Percentiles rank a stretch among this genome's conserved stretches.
phyloP scores from a whole-genome alignment of 108 stramenopile genomes.

The Fragilaria radians region DNA sequence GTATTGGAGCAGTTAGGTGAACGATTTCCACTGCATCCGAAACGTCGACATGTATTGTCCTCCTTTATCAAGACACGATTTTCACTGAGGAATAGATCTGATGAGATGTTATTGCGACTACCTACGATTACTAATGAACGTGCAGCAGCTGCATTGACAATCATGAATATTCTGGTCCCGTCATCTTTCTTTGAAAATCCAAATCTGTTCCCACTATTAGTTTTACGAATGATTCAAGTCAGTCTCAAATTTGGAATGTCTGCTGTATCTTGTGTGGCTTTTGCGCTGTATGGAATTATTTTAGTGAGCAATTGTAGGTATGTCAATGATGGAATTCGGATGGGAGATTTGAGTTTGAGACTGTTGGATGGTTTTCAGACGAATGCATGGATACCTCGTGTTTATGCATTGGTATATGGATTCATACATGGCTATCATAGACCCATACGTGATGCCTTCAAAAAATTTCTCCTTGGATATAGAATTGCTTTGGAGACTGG shows the following conservation, averaged over 20 bases:
- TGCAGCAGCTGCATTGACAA: slow-evolving; percentile 34
- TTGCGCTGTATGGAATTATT: slow-evolving; percentile 37
- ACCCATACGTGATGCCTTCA: slow-evolving; percentile 4
- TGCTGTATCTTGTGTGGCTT: slow-evolving; percentile 23
- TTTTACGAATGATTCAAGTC: slow-evolving; percentile 33
- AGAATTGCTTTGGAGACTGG: slow-evolving; percentile 23
- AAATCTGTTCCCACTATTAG: slow-evolving; percentile 17
- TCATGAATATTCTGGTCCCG: slow-evolving; percentile 28
- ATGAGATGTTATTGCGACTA: not conserved
- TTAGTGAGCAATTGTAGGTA: not conserved
- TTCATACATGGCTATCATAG: slow-evolving; percentile 14
- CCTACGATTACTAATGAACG: not conserved
- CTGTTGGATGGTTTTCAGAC: not conserved
- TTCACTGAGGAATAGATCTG: slow-evolving; percentile 10
- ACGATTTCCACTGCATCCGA: slow-evolving; percentile 13
- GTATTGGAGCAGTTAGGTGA: slow-evolving; percentile 25
- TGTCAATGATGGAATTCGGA: slow-evolving; percentile 34
- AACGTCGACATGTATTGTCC: slow-evolving; percentile 1
- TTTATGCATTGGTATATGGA: slow-evolving; percentile 19
- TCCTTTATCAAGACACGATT: slow-evolving; percentile 9
- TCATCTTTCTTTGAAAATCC: slow-evolving; percentile 4
- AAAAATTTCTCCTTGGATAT: slow-evolving; percentile 14
- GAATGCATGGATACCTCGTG: slow-evolving; percentile 17
- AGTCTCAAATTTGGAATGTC: slow-evolving; percentile 24
- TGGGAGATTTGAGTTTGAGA: slow-evolving; percentile 30